These are phyloP conservation scores for Buxus sempervirens DNA, from an alignment of 164 flowering plant genomes.

Conservation along the genomic window DNA sequence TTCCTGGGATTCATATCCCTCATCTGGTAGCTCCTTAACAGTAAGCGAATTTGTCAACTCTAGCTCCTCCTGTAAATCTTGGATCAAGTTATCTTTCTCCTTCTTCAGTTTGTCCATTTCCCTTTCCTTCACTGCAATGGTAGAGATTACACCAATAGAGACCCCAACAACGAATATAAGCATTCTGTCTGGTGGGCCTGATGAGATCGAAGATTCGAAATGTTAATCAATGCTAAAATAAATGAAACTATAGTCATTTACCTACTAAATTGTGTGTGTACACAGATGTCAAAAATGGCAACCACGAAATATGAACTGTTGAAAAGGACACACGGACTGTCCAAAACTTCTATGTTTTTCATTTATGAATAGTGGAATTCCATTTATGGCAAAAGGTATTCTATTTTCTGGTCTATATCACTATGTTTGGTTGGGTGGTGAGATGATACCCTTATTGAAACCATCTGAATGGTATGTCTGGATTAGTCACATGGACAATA, in stretches of 20 bases:
- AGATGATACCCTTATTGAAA: too few relatives aligned
- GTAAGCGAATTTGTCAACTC: conserved; percentile 84
- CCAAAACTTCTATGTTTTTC: too few relatives aligned
- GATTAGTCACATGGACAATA: too few relatives aligned
- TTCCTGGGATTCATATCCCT: conserved; percentile 36
- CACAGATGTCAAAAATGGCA: not conserved
- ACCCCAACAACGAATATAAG: conserved; percentile 56
- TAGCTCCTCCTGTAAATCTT: conserved; percentile 87
- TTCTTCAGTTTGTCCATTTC: conserved; percentile 63
- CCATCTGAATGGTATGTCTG: too few relatives aligned
- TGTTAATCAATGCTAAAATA: not conserved
- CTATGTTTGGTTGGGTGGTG: too few relatives aligned
- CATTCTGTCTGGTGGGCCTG: conserved; percentile 41
- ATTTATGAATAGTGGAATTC: too few relatives aligned
- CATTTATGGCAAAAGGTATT: too few relatives aligned
- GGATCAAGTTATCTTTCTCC: conserved; percentile 67
- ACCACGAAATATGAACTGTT: not conserved
- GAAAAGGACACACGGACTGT: not conserved
- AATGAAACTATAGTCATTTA: not conserved
- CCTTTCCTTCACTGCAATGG: conserved; percentile 34
- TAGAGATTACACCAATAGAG: conserved; percentile 53
- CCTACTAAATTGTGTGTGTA: not conserved
- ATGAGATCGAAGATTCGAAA: conserved; percentile 10
- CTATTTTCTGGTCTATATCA: too few relatives aligned
- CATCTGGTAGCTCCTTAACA: conserved; percentile 64